These are phyloP conservation scores for Tylopilus subfusipes DNA, from an alignment of 768 basidiomycete species.

Conservation along the genomic window DNA sequence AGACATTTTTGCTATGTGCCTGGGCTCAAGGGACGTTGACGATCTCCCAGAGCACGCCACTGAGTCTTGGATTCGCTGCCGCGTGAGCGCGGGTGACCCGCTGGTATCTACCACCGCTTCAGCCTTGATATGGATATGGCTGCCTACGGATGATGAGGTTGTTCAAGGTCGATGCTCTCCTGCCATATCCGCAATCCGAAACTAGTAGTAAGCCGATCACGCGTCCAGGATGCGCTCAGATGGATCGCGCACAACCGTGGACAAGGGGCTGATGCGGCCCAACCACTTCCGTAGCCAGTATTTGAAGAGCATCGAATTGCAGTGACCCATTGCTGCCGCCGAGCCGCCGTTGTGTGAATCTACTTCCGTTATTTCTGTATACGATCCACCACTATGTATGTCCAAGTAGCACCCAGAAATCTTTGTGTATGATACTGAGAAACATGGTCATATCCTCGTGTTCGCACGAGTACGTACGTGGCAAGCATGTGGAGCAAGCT, in stretches of 20 bases:
- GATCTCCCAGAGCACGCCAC: slow-evolving; percentile 51
- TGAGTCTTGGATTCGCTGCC: slow-evolving; percentile 78
- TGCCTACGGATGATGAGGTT: slow-evolving; percentile 71
- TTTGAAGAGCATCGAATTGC: slow-evolving; percentile 46
- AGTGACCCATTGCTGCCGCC: background rate
- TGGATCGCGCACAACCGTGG: slow-evolving; percentile 85
- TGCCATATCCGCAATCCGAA: background rate
- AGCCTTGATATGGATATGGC: slow-evolving; percentile 75
- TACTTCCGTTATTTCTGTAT: background rate
- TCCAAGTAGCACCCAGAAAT: background rate
- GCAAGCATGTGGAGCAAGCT: too few species aligned
- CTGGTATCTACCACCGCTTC: slow-evolving; percentile 92
- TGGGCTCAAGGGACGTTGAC: background rate
- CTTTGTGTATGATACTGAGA: background rate
- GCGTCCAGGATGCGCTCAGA: slow-evolving; percentile 80
- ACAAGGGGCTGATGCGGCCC: slow-evolving; percentile 53
- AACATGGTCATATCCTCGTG: too few species aligned
- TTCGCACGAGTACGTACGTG: too few species aligned
- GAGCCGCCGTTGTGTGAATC: too few species aligned
- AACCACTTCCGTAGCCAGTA: slow-evolving; percentile 64
- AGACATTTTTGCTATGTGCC: slow-evolving; percentile 18
- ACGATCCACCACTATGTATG: background rate
- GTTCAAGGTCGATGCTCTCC: slow-evolving; percentile 60
- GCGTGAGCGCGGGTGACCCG: slow-evolving; percentile 79
- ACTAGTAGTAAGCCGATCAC: background rate